These are phyloP conservation scores for Aspergillus udagawae DNA, from an alignment of 2,329 filamentous ascomycete species.

Conservation along the genomic window DNA sequence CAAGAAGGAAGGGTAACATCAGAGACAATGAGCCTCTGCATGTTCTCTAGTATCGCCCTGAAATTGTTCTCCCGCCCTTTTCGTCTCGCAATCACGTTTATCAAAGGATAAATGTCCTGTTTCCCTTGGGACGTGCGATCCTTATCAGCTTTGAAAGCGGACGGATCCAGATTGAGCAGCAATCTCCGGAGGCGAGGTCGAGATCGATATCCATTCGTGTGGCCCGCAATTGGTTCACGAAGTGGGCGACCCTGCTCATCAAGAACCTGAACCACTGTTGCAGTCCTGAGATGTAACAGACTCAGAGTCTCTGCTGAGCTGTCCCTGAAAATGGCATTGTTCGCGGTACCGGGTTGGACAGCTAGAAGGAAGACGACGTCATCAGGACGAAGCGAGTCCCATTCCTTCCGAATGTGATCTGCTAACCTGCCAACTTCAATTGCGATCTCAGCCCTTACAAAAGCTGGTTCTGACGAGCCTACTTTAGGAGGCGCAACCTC, in stretches of 20 bases:
- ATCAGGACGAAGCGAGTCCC: slow-evolving; percentile 81
- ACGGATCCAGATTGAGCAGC: slow-evolving; percentile 75
- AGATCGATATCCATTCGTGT: slow-evolving; percentile 58
- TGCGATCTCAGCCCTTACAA: slow-evolving; percentile 79
- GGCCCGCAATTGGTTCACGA: slow-evolving; percentile 52
- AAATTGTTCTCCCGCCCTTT: slow-evolving; percentile 94
- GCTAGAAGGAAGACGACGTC: slow-evolving; percentile 87
- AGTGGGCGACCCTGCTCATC: slow-evolving; percentile 78
- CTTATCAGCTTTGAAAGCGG: slow-evolving; percentile 72
- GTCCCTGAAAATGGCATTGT: slow-evolving; percentile 18
- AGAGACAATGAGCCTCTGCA: slow-evolving; percentile 77
- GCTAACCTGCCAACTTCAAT: slow-evolving; percentile 79
- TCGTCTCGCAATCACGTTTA: slow-evolving; percentile 83
- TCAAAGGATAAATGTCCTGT: slow-evolving; percentile 71
- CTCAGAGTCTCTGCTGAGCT: slow-evolving; percentile 56
- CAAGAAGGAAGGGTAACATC: slow-evolving; percentile 83
- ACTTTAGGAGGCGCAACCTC: slow-evolving; percentile 81
- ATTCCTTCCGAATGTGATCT: slow-evolving; percentile 73
- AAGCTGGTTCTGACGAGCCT: slow-evolving; percentile 75
- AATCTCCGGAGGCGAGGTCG: slow-evolving; percentile 64
- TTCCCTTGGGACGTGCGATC: slow-evolving; percentile 63
- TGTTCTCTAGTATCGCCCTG: slow-evolving; percentile 86
- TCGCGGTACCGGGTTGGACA: slow-evolving; percentile 56
- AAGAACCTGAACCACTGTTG: slow-evolving; percentile 78
- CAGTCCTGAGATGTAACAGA: slow-evolving; percentile 69